Evolutionary conservation across 768 basidiomycete genomes (phyloP), one percentile per base, ranked within the genome.

Genomic region (Cystobasidium ongulense): DNA sequence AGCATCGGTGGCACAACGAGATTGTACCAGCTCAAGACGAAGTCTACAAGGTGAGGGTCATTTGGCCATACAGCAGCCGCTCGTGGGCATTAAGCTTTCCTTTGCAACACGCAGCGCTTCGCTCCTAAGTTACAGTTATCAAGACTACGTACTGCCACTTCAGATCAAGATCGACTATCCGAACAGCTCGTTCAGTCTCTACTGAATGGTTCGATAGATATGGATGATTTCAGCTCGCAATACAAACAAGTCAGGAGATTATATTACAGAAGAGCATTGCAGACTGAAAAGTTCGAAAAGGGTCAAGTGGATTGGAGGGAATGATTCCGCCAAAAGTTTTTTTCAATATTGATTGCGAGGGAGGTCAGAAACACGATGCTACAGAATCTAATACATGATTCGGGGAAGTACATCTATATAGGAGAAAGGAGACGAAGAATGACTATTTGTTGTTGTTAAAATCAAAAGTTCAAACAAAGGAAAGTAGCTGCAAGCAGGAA

Each of bases 181-280:
- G 72, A 75, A 27, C n/a, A 39, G 8, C 31, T 74, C 21, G 73
- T 70, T 21, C 21, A 36, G 17, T 36, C 41, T 5, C 61, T 75
- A 18, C n/a, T 39, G n/a, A 70, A 63, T 7, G 75, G 75, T 36
- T 36, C 36, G 27, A 35, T 75, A 21, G 74, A 53, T 18, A 52
- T 59, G 33, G 75, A 75, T 27, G 75, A 75, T 11, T 75, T 75
- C 54, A 63, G 57, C 13, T 29, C 52, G 53, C 74, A 65, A 52
- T 75, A 62, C 52, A 73, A 35, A 23, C 62, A 65, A 31, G 36
- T 73, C 11, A 33, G 63, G 27, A 36, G 41, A 46, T 18, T 63
- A 18, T 74, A 63, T 31, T 71, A 73, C 52, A 11, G 63, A 3
- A 52, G 72, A 31, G 74, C 50, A 21, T 2, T 54, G 68, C 63